Conservation (phyloP, 2,329 filamentous ascomycete species). For the Claviceps sp. region DNA sequence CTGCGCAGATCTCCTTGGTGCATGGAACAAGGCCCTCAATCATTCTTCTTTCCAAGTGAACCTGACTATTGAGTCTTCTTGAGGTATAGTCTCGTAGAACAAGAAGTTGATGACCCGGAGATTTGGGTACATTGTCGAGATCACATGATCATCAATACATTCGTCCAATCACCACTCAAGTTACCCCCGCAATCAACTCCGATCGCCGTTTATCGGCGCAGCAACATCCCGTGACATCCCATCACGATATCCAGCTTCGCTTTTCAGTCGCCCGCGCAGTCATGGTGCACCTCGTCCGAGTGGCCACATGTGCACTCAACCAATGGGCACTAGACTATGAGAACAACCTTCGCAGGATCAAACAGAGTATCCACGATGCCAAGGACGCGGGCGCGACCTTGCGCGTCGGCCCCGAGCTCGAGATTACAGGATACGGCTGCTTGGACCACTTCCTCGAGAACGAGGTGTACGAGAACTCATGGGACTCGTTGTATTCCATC, state of each 20-base stretch:
- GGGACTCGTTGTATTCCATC: slow-evolving; percentile 20
- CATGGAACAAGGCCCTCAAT: no score
- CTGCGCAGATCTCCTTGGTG: no score
- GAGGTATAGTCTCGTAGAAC: no score
- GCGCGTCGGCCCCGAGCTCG: slow-evolving; percentile 43
- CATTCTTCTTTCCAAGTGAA: no score
- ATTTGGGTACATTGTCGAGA: no score
- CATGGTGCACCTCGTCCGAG: slow-evolving; percentile 21
- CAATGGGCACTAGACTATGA: slow-evolving; percentile 29
- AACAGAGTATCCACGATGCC: slow-evolving; percentile 45
- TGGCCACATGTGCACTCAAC: slow-evolving; percentile 24
- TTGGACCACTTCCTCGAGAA: slow-evolving; percentile 37
- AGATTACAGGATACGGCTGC: slow-evolving; percentile 21
- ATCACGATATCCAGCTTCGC: slow-evolving; percentile 26
- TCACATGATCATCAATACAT: no score
- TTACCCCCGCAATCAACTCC: no score
- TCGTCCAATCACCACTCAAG: no score
- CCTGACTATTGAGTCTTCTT: no score
- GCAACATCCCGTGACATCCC: background rate
- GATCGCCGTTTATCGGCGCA: background rate
- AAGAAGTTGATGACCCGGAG: no score
- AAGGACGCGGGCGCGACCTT: slow-evolving; percentile 49
- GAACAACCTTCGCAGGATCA: slow-evolving; percentile 50
- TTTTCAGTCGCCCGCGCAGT: slow-evolving; percentile 24
- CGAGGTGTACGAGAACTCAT: slow-evolving; percentile 19